A percentile compares a stretch with the other conserved stretches of the same genome.
Conservation (phyloP, 305 asterid species). For the Withania somnifera region DNA sequence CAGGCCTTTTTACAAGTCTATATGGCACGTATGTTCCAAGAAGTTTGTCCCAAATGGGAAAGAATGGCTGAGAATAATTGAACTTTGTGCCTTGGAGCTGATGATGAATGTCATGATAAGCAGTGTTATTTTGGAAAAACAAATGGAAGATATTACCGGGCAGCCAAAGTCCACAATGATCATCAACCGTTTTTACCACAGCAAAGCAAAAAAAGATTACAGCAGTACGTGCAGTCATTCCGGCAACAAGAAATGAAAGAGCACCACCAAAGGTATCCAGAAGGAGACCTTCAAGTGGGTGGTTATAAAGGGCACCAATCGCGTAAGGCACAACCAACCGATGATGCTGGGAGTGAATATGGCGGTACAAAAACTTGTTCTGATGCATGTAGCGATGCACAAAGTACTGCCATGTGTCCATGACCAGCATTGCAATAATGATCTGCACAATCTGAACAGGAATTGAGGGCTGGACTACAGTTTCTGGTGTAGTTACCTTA, state of each 20-base stretch:
- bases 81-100: conserved; percentile 76
- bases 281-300: conserved; percentile 81
- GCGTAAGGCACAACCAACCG: conserved; percentile 70
- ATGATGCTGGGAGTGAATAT: conserved; percentile 84
- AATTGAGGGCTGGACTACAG: conserved; percentile 44
- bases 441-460: conserved; percentile 47
- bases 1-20: conserved; percentile 49
- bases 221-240: conserved; percentile 85
- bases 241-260: conserved; percentile 64
- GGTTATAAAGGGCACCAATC: conserved; percentile 84
- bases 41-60: conserved; percentile 80
- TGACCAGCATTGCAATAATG: conserved; percentile 62
- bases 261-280: conserved; percentile 92
- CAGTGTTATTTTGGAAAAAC: conserved; percentile 65
- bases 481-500: conserved; percentile 23
- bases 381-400: conserved; percentile 96
- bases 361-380: conserved; percentile 67
- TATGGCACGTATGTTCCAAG: conserved; percentile 70
- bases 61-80: conserved; percentile 87
- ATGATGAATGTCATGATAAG: conserved; percentile 87
- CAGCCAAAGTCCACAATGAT: conserved; percentile 88
- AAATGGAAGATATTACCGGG: conserved; percentile 80
- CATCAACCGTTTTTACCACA: conserved; percentile 70
- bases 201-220: conserved; percentile 83
- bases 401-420: conserved; percentile 97